Evolutionary conservation across 2,329 filamentous ascomycete genomes (phyloP), one percentile per base, ranked within the genome.

Genomic region (Cercospora sesami): DNA sequence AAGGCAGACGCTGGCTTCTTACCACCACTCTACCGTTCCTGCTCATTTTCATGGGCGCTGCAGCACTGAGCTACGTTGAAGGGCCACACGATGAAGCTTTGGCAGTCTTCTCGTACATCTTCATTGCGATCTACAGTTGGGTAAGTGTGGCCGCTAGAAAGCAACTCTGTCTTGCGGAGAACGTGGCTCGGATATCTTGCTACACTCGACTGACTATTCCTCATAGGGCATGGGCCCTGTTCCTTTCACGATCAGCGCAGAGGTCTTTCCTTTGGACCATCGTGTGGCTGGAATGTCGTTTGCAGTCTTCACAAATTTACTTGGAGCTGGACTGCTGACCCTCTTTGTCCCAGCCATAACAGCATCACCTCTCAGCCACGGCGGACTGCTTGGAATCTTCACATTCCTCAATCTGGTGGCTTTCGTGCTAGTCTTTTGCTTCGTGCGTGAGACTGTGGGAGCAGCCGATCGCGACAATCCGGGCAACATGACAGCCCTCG

Each of bases 261-360:
- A 92, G 76, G 87, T 91, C 1, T 91, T 89, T 75, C 89, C 90
- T 0, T 83, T 91, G 0, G 90, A 89, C 1, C 88, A 91, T 75
- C 85, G 90, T 72, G 70, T 74, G 73, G 84, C 91, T 12, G 90
- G 90, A 63, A 91, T 92, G 89, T 85, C 85, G 0, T 91, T 86
- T 77, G 85, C 88, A 4, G 89, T 91, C n/a, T 76, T 75, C 68
- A 63, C 65, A n/a, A 77, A 77, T 51, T 68, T 78, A n/a, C 69
- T 77, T 14, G 75, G 75, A 8, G 71, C 72, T 14, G 75, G 74
- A 4, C 68, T 77, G 4, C 65, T 78, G 6, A 73, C 73, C 7
- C 69, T 77, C 7, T 75, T 77, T 64, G 74, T 76, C 9, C 75
- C 75, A 8, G 64, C 71, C 14, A 64, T 75, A 4, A 75, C 72